These are phyloP conservation scores for Panus rudis DNA, from an alignment of 768 basidiomycete species.

Conservation along the genomic window DNA sequence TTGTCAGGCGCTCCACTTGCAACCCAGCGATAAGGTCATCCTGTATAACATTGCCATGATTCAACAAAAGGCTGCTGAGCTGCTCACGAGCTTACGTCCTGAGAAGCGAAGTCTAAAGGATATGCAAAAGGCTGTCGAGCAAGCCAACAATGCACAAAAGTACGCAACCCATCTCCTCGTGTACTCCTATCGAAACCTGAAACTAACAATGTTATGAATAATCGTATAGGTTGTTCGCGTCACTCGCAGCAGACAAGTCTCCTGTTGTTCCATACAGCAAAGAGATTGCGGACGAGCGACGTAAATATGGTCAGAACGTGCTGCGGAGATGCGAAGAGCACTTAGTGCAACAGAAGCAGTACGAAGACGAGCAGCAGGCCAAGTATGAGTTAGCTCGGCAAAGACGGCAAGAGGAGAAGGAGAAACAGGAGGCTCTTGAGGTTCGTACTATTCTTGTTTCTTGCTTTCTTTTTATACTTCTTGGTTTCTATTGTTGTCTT, in stretches of 20 bases:
- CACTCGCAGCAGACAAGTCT: constrained; percentile 69
- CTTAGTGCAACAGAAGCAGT: constrained; percentile 58
- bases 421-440: constrained; percentile 56
- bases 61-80: constrained; percentile 91
- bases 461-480: background rate
- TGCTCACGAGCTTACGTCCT: constrained; percentile 68
- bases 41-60: constrained; percentile 98
- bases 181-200: background rate
- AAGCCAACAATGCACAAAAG: constrained; percentile 85
- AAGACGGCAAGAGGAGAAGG: constrained; percentile 73
- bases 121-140: constrained; percentile 67
- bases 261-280: constrained; percentile 71
- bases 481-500: background rate
- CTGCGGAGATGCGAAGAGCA: constrained; percentile 78
- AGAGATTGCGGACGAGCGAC: constrained; percentile 84
- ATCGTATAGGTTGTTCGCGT: constrained; percentile 75
- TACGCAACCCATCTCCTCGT: constrained; percentile 27
- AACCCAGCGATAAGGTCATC: constrained; percentile 84
- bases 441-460: constrained; percentile 29
- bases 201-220: constrained; percentile 4
- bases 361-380: constrained; percentile 65
- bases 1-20: constrained; percentile 72
- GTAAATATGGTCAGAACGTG: constrained; percentile 86
- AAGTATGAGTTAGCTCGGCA: constrained; percentile 72
- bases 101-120: constrained; percentile 78